Evolutionary conservation across 2,329 filamentous ascomycete species (phyloP).

Genomic region (Stemphylium lycopersici): DNA sequence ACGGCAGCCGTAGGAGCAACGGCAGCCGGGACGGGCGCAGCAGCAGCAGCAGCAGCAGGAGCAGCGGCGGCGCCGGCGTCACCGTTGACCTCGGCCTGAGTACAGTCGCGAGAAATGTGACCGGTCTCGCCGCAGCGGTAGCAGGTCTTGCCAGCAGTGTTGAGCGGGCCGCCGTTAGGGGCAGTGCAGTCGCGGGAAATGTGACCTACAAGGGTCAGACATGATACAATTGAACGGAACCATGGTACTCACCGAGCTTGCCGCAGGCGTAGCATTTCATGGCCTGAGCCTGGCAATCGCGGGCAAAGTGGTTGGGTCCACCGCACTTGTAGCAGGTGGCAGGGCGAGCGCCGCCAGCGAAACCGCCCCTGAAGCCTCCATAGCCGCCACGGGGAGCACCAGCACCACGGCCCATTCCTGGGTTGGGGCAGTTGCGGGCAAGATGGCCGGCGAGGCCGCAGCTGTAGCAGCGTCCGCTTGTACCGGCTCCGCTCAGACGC

Average conservation of each 20-base stretch:
- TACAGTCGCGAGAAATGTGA: constrained; percentile 95
- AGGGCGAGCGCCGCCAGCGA: constrained; percentile 69
- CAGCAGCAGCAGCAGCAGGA: constrained; percentile 31
- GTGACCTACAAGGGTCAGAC: constrained; percentile 62
- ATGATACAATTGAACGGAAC: background rate
- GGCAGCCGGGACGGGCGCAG: constrained; percentile 44
- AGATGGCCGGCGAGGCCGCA: constrained; percentile 93
- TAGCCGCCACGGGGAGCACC: constrained; percentile 75
- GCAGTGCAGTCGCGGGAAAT: constrained; percentile 95
- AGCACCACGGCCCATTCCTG: constrained; percentile 69
- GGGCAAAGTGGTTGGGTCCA: constrained; percentile 95
- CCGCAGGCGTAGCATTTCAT: constrained; percentile 99
- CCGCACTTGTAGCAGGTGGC: constrained; percentile 74
- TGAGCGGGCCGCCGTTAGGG: constrained; percentile 92
- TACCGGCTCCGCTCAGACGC: constrained; percentile 80
- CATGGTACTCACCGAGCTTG: constrained; percentile 64
- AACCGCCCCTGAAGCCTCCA: constrained; percentile 76
- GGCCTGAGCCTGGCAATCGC: constrained; percentile 96
- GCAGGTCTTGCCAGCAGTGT: constrained; percentile 97
- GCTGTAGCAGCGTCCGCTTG: constrained; percentile 92
- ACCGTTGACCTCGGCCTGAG: constrained; percentile 68
- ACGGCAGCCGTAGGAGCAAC: constrained; percentile 50
- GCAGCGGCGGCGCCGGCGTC: constrained; percentile 42
- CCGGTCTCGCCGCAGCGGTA: constrained; percentile 96
- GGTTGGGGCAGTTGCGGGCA: constrained; percentile 85